Base-by-base conservation (phyloP, 169 alveolate genomes). In the Blepharisma undulans region DNA sequence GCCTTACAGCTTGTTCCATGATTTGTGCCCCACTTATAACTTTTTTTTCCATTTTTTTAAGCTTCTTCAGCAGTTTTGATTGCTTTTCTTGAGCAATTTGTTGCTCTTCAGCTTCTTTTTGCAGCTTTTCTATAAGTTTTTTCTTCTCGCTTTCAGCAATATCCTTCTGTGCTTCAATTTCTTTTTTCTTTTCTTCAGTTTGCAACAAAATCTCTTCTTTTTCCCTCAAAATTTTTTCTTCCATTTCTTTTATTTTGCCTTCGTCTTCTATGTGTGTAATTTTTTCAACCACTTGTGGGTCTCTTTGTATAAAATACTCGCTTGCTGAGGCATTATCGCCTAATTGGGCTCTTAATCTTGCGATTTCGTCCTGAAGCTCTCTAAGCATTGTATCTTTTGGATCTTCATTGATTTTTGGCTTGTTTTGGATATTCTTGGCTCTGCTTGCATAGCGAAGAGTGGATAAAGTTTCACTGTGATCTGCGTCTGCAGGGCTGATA, bases 391-490 rank as follows among this genome's bases (percentile, higher is more conserved):
- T 98, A 85, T 97, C 98, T 88, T 97, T 97, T 4, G 98, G 99
- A 92, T 98, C 99, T 84, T 98, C 98, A 90, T 98, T 98, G 91
- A 98, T 97, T 77, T 95, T 94, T 4, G 99, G 99, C 76, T 96
- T 95, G 91, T 98, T 98, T 94, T 97, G 91, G 85, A 98, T 98
- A 87, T 93, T 94, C 94, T 98, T 98, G 27, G 99, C 99, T 34
- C 99, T 94, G 74, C 96, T 94, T 3, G 99, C 99, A 88, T 97
- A 98, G 89, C 97, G 95, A 59, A 98, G 95, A 22, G 99, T 98
- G 85, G 98, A 95, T 87, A 98, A 91, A 1, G 99, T 97, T 94
- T 98, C 99, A 86, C 98, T 99, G 81, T 96, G 97, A 93, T 98
- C 97, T 92, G 94, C 95, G 92, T 96, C 98, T 1, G 99, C 98